phyloP scores from a whole-genome alignment of 495 filamentous ascomycete genomes.

The Xylaria venustula region DNA sequence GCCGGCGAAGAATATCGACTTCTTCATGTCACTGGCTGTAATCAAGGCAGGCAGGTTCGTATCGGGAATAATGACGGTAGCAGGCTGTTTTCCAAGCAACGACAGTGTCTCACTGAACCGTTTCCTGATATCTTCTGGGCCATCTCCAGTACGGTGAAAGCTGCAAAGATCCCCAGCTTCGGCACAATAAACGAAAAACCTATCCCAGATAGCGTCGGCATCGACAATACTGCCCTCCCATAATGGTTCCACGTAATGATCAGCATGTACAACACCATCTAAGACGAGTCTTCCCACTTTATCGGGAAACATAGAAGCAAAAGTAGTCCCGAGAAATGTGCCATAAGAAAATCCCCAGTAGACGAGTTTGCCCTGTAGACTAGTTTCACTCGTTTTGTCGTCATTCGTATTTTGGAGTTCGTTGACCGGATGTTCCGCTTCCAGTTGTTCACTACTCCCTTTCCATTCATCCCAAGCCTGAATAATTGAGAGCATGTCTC shows the following conservation, averaged over 20 bases:
- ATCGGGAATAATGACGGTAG: constrained; percentile 40
- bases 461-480: constrained; percentile 37
- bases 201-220: constrained; percentile 37
- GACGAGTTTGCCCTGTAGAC: constrained; percentile 41
- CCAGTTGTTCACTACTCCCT: constrained; percentile 15
- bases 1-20: constrained; percentile 28
- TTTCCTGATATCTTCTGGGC: constrained; percentile 40
- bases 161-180: constrained; percentile 28
- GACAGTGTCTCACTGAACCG: constrained; percentile 42
- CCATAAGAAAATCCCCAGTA: constrained; percentile 67
- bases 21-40: constrained; percentile 30
- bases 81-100: constrained; percentile 42
- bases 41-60: constrained; percentile 36
- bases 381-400: constrained; percentile 6
- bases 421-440: background rate
- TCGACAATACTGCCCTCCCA: constrained; percentile 39
- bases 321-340: constrained; percentile 55
- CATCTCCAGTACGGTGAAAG: constrained; percentile 35
- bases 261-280: constrained; percentile 43
- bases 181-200: constrained; percentile 41
- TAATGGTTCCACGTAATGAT: constrained; percentile 32
- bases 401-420: background rate
- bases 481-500: constrained; percentile 34
- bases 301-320: constrained; percentile 43
- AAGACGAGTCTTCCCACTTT: constrained; percentile 40